phyloP scores from a whole-genome alignment of 768 basidiomycete species.

The Lanmaoa rubissima region DNA sequence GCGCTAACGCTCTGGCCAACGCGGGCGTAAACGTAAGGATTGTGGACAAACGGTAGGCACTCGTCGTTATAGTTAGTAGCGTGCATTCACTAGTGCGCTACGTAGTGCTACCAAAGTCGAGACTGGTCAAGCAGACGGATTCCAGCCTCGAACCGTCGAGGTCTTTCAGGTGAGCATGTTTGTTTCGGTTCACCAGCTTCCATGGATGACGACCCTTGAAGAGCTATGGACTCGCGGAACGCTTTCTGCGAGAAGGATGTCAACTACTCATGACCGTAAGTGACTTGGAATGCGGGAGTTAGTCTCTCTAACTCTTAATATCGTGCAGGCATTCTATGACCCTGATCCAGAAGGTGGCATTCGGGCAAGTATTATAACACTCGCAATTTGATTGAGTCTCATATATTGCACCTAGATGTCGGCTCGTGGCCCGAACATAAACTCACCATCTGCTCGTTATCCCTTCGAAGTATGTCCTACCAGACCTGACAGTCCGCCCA shows the following conservation, averaged over 20 bases:
- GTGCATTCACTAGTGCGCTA: not conserved
- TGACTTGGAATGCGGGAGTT: not conserved
- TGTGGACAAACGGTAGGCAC: constrained; percentile 38
- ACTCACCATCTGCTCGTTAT: constrained; percentile 59
- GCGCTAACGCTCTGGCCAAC: constrained; percentile 38
- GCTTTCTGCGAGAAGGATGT: constrained; percentile 56
- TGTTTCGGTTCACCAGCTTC: not conserved
- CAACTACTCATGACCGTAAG: constrained; percentile 67
- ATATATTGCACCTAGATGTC: constrained; percentile 44
- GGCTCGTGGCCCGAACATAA: constrained; percentile 58
- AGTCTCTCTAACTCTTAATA: not conserved
- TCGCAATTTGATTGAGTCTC: not conserved
- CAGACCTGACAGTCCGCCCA: not conserved
- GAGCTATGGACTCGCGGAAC: constrained; percentile 75
- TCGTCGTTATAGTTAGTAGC: not conserved
- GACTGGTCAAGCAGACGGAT: constrained; percentile 30
- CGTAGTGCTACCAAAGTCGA: constrained; percentile 15
- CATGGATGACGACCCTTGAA: constrained; percentile 21
- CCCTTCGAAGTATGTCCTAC: constrained; percentile 57
- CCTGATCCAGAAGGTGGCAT: constrained; percentile 61
- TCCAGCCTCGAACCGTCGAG: constrained; percentile 35
- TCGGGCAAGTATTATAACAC: constrained; percentile 37
- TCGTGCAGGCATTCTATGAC: constrained; percentile 67
- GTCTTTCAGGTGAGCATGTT: constrained; percentile 40
- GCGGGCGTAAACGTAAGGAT: constrained; percentile 39